Percentiles rank a stretch among this genome's conserved stretches.
Evolutionary conservation across 192 early-diverging fungal genomes (phyloP).

Genomic region (Entomortierella lignicola): DNA sequence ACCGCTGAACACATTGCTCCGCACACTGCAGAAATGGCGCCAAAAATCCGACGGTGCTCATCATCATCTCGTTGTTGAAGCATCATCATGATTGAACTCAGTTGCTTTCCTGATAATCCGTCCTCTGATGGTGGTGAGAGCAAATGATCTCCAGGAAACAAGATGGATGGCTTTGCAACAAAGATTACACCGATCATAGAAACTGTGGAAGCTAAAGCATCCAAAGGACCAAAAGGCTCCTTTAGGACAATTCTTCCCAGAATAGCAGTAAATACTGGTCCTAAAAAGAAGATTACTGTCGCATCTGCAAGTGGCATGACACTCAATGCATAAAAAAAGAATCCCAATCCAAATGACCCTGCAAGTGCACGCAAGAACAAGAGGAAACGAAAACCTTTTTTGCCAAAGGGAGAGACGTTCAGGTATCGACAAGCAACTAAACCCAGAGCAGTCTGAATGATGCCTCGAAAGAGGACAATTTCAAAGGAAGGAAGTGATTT

Average conservation of each 20-base stretch:
- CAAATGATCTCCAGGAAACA: conserved; percentile 53
- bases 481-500: conserved; percentile 70
- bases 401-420: conserved; percentile 67
- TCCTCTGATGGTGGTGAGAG: not conserved
- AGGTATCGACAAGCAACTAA: conserved; percentile 64
- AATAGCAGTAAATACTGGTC: conserved; percentile 81
- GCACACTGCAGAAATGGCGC: conserved; percentile 28
- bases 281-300: conserved; percentile 82
- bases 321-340: conserved; percentile 78
- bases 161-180: conserved; percentile 66
- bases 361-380: conserved; percentile 72
- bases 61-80: conserved; percentile 13
- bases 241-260: conserved; percentile 69
- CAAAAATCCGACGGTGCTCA: conserved; percentile 15
- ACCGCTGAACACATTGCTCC: conserved; percentile 51
- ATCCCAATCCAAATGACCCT: conserved; percentile 73
- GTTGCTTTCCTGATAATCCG: not conserved
- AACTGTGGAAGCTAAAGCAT: conserved; percentile 61
- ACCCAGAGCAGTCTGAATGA: conserved; percentile 72
- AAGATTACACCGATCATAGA: conserved; percentile 74
- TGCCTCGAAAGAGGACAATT: conserved; percentile 78
- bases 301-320: conserved; percentile 79
- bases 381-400: conserved; percentile 59
- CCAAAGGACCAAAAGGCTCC: conserved; percentile 72
- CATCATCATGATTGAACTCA: not conserved